Base-by-base conservation (phyloP, 441 rosid species). In the Monsonia emarginata region DNA sequence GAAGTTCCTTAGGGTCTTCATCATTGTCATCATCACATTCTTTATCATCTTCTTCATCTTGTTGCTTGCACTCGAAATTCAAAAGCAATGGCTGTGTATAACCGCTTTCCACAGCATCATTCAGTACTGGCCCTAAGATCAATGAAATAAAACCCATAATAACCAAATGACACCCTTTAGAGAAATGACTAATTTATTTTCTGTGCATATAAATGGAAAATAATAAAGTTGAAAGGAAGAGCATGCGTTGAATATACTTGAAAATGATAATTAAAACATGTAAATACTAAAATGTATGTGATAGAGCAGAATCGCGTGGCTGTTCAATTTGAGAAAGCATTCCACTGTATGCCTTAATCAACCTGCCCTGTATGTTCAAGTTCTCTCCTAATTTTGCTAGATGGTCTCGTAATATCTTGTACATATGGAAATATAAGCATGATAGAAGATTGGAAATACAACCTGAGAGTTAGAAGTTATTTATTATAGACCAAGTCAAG, bases 1-100 rank as follows among this genome's bases (percentile, higher is more conserved):
- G 77, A 66, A n/a, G 19, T 56, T 66, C 66, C 68, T 74, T 72
- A 42, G 69, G 71, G 48, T 44, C 13, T 5, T 70, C 77, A 14
- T 76, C 80, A 2, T 76, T 78, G 2, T 60, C 74, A 6, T 74
- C 79, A 63, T 78, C 80, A 34, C 14, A 24, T 62, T 73, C 81
- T 50, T 75, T 63, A 27, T 78, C 79, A 61, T 75, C 59, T 22
- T 54, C 59, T 54, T 54, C 59, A 57, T 69, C 74, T 48, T 60
- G 46, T 40, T 75, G 69, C 61, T 69, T 75, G 27, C 50, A 66
- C 64, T 67, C 75, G 26, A 64, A 62, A 63, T 44, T 73, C 64
- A 67, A 25, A 38, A 82, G 81, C 60, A 75, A 73, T 46, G 83
- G 82, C 63, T 61, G 76, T 5, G 65, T 75, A 57, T 24, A 38